A percentile compares a stretch with the other conserved stretches of the same genome.
phyloP scores from a whole-genome alignment of 2,329 filamentous ascomycete genomes.

The Massarina eburnea region DNA sequence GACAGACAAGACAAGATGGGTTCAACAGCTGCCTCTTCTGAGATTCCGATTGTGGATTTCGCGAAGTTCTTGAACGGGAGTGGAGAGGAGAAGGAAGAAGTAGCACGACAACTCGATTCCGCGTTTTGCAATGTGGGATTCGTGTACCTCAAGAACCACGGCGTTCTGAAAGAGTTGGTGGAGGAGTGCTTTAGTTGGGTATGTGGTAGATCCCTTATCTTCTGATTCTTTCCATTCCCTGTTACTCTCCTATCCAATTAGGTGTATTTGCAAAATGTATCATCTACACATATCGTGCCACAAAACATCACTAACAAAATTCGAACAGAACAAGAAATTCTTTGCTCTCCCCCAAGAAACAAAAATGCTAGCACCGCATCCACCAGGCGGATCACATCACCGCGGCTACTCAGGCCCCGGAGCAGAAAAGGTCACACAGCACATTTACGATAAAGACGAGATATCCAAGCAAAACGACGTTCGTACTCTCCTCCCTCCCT shows the following conservation, averaged over 20 bases:
- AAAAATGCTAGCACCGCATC: constrained; percentile 45
- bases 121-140: constrained; percentile 45
- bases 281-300: background rate
- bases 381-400: constrained; percentile 42
- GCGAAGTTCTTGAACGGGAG: constrained; percentile 20
- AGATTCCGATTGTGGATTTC: constrained; percentile 36
- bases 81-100: constrained; percentile 12
- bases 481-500: background rate
- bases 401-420: constrained; percentile 44
- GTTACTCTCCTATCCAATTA: background rate
- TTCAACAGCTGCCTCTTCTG: background rate
- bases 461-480: constrained; percentile 20
- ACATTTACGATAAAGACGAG: constrained; percentile 22
- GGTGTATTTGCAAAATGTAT: background rate
- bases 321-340: constrained; percentile 35
- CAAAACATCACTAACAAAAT: too few species aligned
- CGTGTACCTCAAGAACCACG: constrained; percentile 46
- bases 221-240: background rate
- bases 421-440: constrained; percentile 40
- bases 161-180: constrained; percentile 32
- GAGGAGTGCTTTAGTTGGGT: constrained; percentile 34
- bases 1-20: too few species aligned
- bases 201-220: constrained; percentile 2
- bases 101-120: constrained; percentile 40
- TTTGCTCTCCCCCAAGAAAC: constrained; percentile 39